Evolutionary conservation across 2,329 filamentous ascomycete species (phyloP).

Genomic region (Tolypocladium endophyticum): DNA sequence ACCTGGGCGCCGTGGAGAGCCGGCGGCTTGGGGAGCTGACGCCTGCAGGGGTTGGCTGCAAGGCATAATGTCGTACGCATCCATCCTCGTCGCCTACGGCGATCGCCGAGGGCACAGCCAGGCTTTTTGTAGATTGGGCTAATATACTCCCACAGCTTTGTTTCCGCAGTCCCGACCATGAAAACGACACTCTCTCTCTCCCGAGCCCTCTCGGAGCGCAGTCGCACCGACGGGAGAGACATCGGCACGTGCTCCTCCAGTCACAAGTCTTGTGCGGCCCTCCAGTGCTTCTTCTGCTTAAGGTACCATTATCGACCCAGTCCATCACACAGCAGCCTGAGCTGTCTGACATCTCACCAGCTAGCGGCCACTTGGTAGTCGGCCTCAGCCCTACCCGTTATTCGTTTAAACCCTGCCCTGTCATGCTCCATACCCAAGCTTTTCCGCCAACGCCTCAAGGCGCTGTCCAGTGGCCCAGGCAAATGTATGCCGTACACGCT

Average conservation of each 20-base stretch:
- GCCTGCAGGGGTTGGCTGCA: not conserved
- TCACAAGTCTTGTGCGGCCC: not conserved
- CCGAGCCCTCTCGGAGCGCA: not conserved
- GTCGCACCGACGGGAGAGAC: not conserved
- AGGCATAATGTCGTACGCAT: not conserved
- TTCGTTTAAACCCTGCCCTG: not conserved
- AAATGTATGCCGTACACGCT: not conserved
- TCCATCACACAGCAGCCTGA: not conserved
- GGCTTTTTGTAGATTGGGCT: not conserved
- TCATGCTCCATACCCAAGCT: not conserved
- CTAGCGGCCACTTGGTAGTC: not conserved
- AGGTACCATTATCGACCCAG: not conserved
- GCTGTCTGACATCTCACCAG: not conserved
- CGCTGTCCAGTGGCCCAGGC: not conserved
- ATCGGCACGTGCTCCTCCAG: not conserved
- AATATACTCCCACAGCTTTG: no score
- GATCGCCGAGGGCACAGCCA: not conserved
- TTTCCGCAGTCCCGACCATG: not conserved
- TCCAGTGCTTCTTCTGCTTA: not conserved
- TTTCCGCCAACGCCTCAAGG: not conserved
- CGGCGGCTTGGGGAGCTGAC: not conserved
- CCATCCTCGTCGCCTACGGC: not conserved
- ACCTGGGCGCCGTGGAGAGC: not conserved
- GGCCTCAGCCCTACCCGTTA: not conserved
- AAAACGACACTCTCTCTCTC: not conserved